Percentiles rank a stretch among this genome's conserved stretches.
These are phyloP conservation scores for Alternaria atra DNA, from an alignment of 2,329 filamentous ascomycete genomes.

Conservation along the genomic window DNA sequence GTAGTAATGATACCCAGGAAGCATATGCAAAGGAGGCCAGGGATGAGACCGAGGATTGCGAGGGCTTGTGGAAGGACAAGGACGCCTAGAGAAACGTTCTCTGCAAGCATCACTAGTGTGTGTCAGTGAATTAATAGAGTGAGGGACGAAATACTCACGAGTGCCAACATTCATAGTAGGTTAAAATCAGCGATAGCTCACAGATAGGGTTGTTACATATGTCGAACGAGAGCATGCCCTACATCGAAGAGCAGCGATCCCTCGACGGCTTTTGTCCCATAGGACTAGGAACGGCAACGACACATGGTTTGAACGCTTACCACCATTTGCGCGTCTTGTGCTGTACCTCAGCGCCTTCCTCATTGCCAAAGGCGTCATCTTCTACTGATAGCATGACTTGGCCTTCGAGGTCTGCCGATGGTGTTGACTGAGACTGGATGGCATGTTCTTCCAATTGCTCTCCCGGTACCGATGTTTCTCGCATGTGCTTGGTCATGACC, in stretches of 20 bases:
- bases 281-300: background rate
- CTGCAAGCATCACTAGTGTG: slow-evolving; percentile 63
- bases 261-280: background rate
- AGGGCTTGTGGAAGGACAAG: slow-evolving; percentile 64
- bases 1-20: slow-evolving; percentile 64
- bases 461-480: background rate
- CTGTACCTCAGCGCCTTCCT: slow-evolving; percentile 55
- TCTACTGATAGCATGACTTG: slow-evolving; percentile 6
- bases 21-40: slow-evolving; percentile 64
- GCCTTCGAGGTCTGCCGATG: slow-evolving; percentile 22
- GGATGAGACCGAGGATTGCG: slow-evolving; percentile 62
- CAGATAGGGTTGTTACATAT: background rate
- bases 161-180: slow-evolving; percentile 6
- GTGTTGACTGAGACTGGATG: background rate
- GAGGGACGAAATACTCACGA: background rate
- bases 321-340: slow-evolving; percentile 63
- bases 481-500: background rate
- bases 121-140: background rate
- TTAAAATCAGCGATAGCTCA: background rate
- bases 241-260: background rate
- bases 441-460: background rate
- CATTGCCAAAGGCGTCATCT: slow-evolving; percentile 37
- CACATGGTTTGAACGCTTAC: slow-evolving; percentile 26
- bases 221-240: background rate
- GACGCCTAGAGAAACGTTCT: slow-evolving; percentile 66